Conservation (phyloP, 345 rosid genomes). For the Syzygium oleosum region DNA sequence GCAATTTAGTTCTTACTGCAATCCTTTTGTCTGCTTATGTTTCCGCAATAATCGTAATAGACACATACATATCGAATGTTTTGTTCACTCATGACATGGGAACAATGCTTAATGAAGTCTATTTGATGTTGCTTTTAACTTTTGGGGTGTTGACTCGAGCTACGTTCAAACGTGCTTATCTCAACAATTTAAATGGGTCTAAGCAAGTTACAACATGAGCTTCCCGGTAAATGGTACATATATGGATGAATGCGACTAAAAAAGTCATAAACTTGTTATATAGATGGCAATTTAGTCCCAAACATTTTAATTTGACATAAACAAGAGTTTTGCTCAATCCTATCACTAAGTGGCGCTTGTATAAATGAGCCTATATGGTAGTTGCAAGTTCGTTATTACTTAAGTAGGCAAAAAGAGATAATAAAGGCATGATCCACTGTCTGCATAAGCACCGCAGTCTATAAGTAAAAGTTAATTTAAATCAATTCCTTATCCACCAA, state of each 20-base stretch:
- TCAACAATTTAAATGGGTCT: background rate
- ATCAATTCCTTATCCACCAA: background rate
- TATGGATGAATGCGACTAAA: background rate
- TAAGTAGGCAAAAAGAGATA: background rate
- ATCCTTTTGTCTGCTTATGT: background rate
- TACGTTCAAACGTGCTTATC: background rate
- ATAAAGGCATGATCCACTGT: background rate
- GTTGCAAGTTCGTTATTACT: background rate
- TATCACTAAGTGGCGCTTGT: background rate
- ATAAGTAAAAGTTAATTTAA: background rate
- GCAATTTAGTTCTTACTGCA: background rate
- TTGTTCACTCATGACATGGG: background rate
- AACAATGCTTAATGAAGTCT: background rate
- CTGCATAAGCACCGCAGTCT: background rate
- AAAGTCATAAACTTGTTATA: background rate
- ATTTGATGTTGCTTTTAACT: background rate
- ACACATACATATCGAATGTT: background rate
- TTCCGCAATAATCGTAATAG: background rate
- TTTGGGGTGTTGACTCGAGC: background rate
- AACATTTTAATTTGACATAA: background rate
- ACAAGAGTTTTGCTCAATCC: background rate
- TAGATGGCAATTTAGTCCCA: background rate
- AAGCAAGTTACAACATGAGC: background rate
- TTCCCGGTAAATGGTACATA: background rate
- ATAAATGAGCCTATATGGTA: background rate